Evolutionary conservation across 352 stramenopile species (phyloP).

Genomic region (Pythium coloratum): DNA sequence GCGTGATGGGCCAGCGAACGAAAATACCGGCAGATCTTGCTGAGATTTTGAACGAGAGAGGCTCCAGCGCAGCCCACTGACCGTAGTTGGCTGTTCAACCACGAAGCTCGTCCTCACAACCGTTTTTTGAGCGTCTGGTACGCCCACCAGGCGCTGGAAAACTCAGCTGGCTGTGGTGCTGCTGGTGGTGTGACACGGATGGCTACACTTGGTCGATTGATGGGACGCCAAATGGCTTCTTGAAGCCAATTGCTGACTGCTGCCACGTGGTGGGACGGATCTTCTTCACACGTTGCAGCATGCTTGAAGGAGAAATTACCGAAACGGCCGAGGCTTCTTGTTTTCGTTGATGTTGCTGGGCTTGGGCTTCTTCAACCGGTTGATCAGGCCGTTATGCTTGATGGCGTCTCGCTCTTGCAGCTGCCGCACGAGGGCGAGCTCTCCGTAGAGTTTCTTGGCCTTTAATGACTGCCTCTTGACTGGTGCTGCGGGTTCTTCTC

Average conservation of each 20-base stretch:
- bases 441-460: constrained; percentile 22
- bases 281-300: not conserved
- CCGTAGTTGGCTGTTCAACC: not conserved
- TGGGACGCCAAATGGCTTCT: not conserved
- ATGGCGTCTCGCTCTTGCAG: constrained; percentile 11
- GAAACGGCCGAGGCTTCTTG: constrained; percentile 22
- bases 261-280: not conserved
- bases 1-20: not conserved
- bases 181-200: not conserved
- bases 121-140: not conserved
- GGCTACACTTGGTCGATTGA: not conserved
- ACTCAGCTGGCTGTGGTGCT: not conserved
- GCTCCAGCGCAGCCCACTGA: not conserved
- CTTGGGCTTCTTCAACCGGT: constrained; percentile 2
- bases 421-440: constrained; percentile 17
- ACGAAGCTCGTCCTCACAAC: not conserved
- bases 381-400: not conserved
- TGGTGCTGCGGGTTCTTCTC: not conserved
- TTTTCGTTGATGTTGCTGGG: not conserved
- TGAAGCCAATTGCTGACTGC: not conserved
- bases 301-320: constrained; percentile 1
- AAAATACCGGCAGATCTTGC: constrained; percentile 4
- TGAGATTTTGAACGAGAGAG: not conserved
- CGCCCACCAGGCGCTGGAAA: not conserved
- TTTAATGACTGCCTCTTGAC: constrained; percentile 15